A percentile compares a stretch with the other conserved stretches of the same genome.
Evolutionary conservation across 2,329 filamentous ascomycete species (phyloP).

Genomic region (Clonostachys byssicola): DNA sequence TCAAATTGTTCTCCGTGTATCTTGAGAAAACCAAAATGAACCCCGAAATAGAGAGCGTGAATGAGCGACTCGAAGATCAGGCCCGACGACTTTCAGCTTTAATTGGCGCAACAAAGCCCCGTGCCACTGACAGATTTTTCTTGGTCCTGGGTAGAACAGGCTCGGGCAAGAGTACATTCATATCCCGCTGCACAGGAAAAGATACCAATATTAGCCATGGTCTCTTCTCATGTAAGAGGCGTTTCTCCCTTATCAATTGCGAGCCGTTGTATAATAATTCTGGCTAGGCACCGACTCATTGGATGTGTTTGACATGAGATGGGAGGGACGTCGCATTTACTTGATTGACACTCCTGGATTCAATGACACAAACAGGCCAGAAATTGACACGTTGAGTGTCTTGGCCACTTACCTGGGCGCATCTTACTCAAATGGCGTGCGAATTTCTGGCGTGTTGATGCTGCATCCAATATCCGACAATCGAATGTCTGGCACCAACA

Average conservation of each 20-base stretch:
- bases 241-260: neutral
- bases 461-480: neutral
- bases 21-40: too few relatives aligned
- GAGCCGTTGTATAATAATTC: too few relatives aligned
- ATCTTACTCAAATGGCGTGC: neutral
- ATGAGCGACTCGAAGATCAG: neutral
- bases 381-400: neutral
- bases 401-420: neutral
- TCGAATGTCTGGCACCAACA: neutral
- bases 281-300: neutral
- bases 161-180: neutral
- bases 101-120: neutral
- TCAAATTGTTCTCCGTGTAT: too few relatives aligned
- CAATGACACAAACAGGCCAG: neutral
- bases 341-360: neutral
- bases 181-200: neutral
- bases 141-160: neutral
- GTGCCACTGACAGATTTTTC: neutral
- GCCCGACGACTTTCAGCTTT: neutral
- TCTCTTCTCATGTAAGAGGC: neutral
- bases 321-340: neutral
- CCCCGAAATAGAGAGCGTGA: too few relatives aligned
- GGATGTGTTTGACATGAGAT: neutral
- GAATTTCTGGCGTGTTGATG: neutral
- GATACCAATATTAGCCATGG: neutral